These are phyloP conservation scores for Tirmania nivea DNA, from an alignment of 495 filamentous ascomycete species.

Conservation along the genomic window DNA sequence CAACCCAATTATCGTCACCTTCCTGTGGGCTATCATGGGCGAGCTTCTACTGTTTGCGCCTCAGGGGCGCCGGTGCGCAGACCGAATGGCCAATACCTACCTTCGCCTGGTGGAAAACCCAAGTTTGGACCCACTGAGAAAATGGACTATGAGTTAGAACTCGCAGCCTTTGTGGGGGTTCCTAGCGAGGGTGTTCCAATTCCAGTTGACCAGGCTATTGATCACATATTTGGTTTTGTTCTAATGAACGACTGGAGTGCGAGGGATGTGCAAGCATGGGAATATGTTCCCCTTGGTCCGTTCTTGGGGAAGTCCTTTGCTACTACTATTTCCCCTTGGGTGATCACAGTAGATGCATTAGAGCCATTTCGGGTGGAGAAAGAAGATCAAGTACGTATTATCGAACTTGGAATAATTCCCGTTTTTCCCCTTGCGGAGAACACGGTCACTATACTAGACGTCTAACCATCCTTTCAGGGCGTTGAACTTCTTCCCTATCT, in stretches of 20 bases:
- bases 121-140: conserved; percentile 39
- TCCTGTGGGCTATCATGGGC: conserved; percentile 73
- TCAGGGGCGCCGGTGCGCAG: conserved; percentile 55
- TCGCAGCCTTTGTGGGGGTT: conserved; percentile 53
- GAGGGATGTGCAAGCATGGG: conserved; percentile 76
- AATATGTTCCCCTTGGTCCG: conserved; percentile 66
- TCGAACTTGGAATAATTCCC: no score
- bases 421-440: no score
- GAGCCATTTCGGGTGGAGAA: conserved; percentile 36
- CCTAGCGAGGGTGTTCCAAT: conserved; percentile 43
- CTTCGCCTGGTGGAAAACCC: conserved; percentile 21
- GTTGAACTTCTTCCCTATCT: conserved; percentile 8
- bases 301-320: conserved; percentile 89
- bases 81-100: conserved; percentile 62
- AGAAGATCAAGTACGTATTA: background rate
- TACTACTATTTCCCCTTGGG: conserved; percentile 75
- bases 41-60: conserved; percentile 55
- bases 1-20: conserved; percentile 82
- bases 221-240: conserved; percentile 68
- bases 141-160: conserved; percentile 73
- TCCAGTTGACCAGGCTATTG: conserved; percentile 42
- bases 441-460: no score
- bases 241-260: conserved; percentile 84
- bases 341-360: conserved; percentile 65
- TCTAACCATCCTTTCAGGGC: background rate